Evolutionary conservation across 345 rosid genomes (phyloP).

Genomic region (Stellera chamaejasme): DNA sequence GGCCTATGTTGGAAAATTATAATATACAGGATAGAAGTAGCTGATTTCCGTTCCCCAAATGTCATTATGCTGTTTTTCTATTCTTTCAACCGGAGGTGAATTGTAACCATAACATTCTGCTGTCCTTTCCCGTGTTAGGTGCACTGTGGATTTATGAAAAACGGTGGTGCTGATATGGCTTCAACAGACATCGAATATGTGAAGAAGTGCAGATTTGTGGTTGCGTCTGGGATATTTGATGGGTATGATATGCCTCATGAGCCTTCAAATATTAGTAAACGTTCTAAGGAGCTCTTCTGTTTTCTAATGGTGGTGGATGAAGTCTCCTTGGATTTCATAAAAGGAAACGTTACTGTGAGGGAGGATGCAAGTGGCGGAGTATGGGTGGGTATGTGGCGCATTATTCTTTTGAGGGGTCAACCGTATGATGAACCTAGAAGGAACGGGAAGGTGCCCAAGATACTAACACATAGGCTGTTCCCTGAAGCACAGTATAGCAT

Average conservation of each 20-base stretch:
- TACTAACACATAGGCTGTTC: constrained; percentile 93
- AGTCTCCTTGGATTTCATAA: constrained; percentile 60
- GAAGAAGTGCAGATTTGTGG: constrained; percentile 75
- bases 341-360: constrained; percentile 49
- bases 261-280: constrained; percentile 71
- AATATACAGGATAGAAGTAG: too few relatives aligned
- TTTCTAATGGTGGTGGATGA: constrained; percentile 91
- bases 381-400: constrained; percentile 98
- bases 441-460: constrained; percentile 93
- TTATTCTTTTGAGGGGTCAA: constrained; percentile 64
- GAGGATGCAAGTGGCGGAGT: constrained; percentile 59
- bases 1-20: not conserved
- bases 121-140: constrained; percentile 35
- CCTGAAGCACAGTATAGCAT: constrained; percentile 92
- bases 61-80: not conserved
- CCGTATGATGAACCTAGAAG: constrained; percentile 97
- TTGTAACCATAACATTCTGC: constrained; percentile 4
- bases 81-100: constrained; percentile 1
- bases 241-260: constrained; percentile 89
- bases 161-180: constrained; percentile 87
- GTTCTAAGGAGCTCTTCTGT: constrained; percentile 78
- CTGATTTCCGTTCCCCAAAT: too few relatives aligned
- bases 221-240: constrained; percentile 92
- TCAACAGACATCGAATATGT: constrained; percentile 51
- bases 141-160: constrained; percentile 78